These are phyloP conservation scores for Haemoproteus tartakovskyi DNA, from an alignment of 169 alveolate genomes.

Conservation along the genomic window DNA sequence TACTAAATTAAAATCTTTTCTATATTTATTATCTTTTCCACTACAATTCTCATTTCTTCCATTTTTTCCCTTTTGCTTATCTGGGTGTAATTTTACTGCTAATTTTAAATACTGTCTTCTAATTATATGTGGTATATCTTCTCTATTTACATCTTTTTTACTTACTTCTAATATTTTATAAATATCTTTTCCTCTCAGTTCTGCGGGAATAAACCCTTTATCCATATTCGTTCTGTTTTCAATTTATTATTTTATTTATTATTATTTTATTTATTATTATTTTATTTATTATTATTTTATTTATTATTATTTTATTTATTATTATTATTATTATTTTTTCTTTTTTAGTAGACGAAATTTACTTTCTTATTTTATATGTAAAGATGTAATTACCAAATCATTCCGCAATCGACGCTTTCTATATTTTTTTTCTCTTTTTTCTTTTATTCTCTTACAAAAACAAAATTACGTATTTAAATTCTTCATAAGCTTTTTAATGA, in stretches of 20 bases:
- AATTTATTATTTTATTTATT: neutral
- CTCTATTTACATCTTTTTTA: conserved; percentile 7
- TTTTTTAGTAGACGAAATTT: no score
- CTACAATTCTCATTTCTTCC: neutral
- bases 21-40: neutral
- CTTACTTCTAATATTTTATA: conserved; percentile 25
- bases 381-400: no score
- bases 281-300: no score
- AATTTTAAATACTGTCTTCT: conserved; percentile 30
- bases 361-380: no score
- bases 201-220: conserved; percentile 29
- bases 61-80: neutral
- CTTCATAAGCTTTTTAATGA: no score
- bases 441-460: no score
- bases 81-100: conserved; percentile 52
- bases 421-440: no score
- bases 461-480: no score
- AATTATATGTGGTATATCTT: conserved; percentile 15
- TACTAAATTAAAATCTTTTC: conserved; percentile 11
- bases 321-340: no score
- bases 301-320: no score
- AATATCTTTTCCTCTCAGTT: conserved; percentile 34
- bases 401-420: no score
- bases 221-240: conserved; percentile 25
- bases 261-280: neutral